phyloP scores from a whole-genome alignment of 2,329 filamentous ascomycete genomes.

The Penicillium italicum region DNA sequence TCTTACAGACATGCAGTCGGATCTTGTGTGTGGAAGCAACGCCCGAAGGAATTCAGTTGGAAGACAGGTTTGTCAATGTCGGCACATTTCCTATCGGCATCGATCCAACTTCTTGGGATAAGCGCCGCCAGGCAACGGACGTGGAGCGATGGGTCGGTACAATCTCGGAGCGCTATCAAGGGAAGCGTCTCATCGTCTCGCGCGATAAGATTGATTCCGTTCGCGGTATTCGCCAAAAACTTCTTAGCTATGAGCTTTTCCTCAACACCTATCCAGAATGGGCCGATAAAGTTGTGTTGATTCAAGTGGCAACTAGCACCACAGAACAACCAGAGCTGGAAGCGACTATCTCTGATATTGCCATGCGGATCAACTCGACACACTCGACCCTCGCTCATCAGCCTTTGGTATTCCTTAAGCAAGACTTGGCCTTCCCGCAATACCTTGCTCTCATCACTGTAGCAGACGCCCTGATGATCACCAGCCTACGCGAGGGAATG shows the following conservation, averaged over 20 bases:
- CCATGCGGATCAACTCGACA: conserved; percentile 86
- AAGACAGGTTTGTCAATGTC: conserved; percentile 90
- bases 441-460: conserved; percentile 89
- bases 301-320: conserved; percentile 89
- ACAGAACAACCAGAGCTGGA: conserved; percentile 85
- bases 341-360: conserved; percentile 85
- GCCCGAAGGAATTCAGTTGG: conserved; percentile 80
- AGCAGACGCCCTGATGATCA: conserved; percentile 90
- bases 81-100: conserved; percentile 84
- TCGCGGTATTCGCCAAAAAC: conserved; percentile 87
- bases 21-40: conserved; percentile 87
- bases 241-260: conserved; percentile 88
- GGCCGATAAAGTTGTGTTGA: conserved; percentile 80
- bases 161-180: conserved; percentile 78
- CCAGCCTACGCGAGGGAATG: conserved; percentile 94
- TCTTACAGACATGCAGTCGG: conserved; percentile 91
- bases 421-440: conserved; percentile 88
- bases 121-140: conserved; percentile 66
- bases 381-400: conserved; percentile 90
- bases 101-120: conserved; percentile 70
- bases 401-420: conserved; percentile 87
- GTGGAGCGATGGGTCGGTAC: conserved; percentile 75
- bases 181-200: conserved; percentile 86
- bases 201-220: conserved; percentile 93
- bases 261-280: conserved; percentile 90